Percentiles rank a stretch among this genome's conserved stretches.
Evolutionary conservation across 2,329 filamentous ascomycete species (phyloP).

Genomic region (Clarireedia monteithiana): DNA sequence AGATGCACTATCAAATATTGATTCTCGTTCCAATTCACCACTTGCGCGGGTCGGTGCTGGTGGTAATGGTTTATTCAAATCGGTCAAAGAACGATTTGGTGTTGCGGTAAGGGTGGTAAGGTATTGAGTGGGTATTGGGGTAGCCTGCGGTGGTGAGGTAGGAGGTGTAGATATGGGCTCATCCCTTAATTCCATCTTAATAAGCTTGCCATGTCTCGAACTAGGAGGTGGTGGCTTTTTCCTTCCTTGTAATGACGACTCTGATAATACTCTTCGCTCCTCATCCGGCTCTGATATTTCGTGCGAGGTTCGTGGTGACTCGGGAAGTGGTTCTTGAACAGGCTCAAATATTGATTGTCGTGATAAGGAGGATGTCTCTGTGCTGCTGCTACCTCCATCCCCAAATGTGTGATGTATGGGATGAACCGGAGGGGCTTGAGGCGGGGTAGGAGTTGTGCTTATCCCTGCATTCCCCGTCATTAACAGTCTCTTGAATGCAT

Average conservation of each 20-base stretch:
- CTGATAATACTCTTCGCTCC: conserved; percentile 32
- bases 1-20: conserved; percentile 46
- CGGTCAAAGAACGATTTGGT: conserved; percentile 32
- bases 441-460: conserved; percentile 23
- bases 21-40: conserved; percentile 37
- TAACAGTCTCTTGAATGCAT: conserved; percentile 68
- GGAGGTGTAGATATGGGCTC: conserved; percentile 32
- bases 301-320: conserved; percentile 51
- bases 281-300: conserved; percentile 50
- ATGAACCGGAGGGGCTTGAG: conserved; percentile 24
- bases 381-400: conserved; percentile 42
- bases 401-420: conserved; percentile 15
- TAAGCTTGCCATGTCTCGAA: conserved; percentile 70
- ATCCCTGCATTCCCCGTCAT: conserved; percentile 59
- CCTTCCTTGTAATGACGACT: conserved; percentile 37
- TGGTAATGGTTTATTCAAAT: conserved; percentile 57
- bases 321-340: conserved; percentile 32
- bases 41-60: conserved; percentile 41
- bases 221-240: conserved; percentile 67
- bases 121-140: conserved; percentile 20
- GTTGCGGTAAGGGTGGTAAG: conserved; percentile 15
- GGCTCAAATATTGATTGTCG: conserved; percentile 51
- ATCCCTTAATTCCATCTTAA: conserved; percentile 43
- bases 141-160: conserved; percentile 19
- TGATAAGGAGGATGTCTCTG: conserved; percentile 51